These are phyloP conservation scores for Penicillium parvum DNA, from an alignment of 495 filamentous ascomycete genomes.

Conservation along the genomic window DNA sequence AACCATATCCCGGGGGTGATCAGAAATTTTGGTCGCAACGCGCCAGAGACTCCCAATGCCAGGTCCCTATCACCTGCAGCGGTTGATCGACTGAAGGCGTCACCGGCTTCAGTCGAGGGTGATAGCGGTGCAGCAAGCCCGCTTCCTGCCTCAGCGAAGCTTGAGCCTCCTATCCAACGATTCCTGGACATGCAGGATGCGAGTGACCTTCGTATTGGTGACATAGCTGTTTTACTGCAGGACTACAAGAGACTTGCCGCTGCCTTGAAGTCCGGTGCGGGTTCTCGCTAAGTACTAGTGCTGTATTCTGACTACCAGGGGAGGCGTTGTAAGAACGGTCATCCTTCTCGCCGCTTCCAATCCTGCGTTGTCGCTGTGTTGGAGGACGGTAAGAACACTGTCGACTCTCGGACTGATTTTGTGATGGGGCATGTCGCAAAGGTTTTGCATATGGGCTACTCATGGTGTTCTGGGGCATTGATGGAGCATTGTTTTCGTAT, in stretches of 20 bases:
- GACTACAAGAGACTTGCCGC: constrained; percentile 82
- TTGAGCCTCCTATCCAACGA: constrained; percentile 67
- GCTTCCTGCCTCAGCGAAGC: constrained; percentile 33
- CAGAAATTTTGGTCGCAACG: constrained; percentile 67
- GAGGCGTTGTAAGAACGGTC: too few species aligned
- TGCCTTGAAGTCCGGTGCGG: constrained; percentile 33
- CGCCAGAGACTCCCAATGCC: constrained; percentile 31
- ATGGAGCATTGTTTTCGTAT: constrained; percentile 15
- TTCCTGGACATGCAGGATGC: constrained; percentile 79
- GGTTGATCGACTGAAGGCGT: constrained; percentile 26
- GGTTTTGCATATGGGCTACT: constrained; percentile 9
- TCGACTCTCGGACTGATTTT: neutral
- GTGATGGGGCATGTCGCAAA: neutral
- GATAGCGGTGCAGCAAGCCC: constrained; percentile 14
- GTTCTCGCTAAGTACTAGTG: constrained; percentile 9
- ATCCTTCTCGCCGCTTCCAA: too few species aligned
- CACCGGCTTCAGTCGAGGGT: constrained; percentile 22
- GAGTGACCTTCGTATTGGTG: constrained; percentile 72
- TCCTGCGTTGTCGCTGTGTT: too few species aligned
- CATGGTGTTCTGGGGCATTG: constrained; percentile 13
- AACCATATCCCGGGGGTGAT: constrained; percentile 72
- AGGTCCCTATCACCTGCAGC: constrained; percentile 25
- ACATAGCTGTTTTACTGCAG: constrained; percentile 74
- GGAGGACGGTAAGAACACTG: neutral
- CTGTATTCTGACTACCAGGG: too few species aligned